Percentiles rank a stretch among this genome's conserved stretches.
phyloP scores from a whole-genome alignment of 768 basidiomycete species.

The Lactarius psammicola region DNA sequence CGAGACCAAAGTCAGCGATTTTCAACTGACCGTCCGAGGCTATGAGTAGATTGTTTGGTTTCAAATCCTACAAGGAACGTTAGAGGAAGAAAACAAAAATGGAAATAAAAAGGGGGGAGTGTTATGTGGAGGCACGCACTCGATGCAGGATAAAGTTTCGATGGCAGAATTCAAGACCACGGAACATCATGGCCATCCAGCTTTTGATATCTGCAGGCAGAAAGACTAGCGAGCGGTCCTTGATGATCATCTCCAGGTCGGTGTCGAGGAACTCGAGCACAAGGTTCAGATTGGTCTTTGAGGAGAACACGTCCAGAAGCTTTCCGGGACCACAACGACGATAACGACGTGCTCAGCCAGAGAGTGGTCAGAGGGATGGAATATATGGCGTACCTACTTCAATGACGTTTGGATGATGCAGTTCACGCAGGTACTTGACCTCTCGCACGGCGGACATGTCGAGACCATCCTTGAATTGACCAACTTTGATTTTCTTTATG shows the following conservation, averaged over 20 bases:
- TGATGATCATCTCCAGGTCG: slow-evolving; percentile 96
- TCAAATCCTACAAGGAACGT: slow-evolving; percentile 69
- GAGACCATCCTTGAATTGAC: slow-evolving; percentile 95
- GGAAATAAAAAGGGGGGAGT: not conserved
- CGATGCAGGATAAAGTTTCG: slow-evolving; percentile 91
- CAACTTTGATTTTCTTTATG: slow-evolving; percentile 98
- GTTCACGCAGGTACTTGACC: slow-evolving; percentile 93
- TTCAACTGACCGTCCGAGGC: slow-evolving; percentile 89
- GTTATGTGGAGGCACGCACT: slow-evolving; percentile 50
- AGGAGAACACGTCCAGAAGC: slow-evolving; percentile 96
- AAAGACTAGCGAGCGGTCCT: slow-evolving; percentile 89
- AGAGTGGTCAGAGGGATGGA: not conserved
- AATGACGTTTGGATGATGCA: slow-evolving; percentile 93
- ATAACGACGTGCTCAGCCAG: not conserved
- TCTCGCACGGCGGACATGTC: slow-evolving; percentile 99
- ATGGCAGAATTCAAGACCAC: slow-evolving; percentile 98
- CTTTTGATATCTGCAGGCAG: slow-evolving; percentile 95
- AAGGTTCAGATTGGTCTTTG: slow-evolving; percentile 93
- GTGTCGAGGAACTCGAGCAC: slow-evolving; percentile 96
- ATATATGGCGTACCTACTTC: slow-evolving; percentile 51
- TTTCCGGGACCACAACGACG: slow-evolving; percentile 42
- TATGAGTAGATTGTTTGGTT: slow-evolving; percentile 97
- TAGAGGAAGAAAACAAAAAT: not conserved
- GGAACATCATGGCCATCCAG: slow-evolving; percentile 98
- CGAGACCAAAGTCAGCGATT: slow-evolving; percentile 98